Evolutionary conservation across 345 rosid species (phyloP).

Genomic region (Pistacia vera): DNA sequence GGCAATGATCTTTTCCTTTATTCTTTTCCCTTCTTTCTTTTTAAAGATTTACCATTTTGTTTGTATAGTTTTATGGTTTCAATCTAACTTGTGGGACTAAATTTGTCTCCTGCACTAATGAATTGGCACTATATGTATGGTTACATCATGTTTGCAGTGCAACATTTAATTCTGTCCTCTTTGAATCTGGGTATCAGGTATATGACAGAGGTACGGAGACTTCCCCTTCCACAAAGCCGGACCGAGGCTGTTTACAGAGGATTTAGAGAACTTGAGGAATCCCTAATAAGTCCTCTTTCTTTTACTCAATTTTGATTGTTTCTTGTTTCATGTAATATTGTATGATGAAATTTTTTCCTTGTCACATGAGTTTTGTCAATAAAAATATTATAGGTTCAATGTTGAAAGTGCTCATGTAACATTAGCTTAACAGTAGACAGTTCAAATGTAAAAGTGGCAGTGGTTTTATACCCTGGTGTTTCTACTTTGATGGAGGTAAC

Average conservation of each 20-base stretch:
- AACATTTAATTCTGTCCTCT: not conserved
- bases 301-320: slow-evolving; percentile 47
- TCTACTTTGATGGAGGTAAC: slow-evolving; percentile 91
- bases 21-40: not conserved
- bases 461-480: slow-evolving; percentile 25
- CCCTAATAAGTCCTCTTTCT: slow-evolving; percentile 67
- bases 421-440: not conserved
- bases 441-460: slow-evolving; percentile 3
- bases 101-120: not conserved
- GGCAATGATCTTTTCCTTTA: not conserved
- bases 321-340: slow-evolving; percentile 16
- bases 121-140: not conserved
- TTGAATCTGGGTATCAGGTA: slow-evolving; percentile 52
- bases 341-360: slow-evolving; percentile 1
- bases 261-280: slow-evolving; percentile 88
- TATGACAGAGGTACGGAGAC: slow-evolving; percentile 87
- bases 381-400: slow-evolving; percentile 3
- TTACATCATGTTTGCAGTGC: not conserved
- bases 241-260: slow-evolving; percentile 81
- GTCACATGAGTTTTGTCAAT: slow-evolving; percentile 14
- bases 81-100: not conserved
- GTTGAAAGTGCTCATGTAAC: slow-evolving; percentile 6
- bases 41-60: not conserved
- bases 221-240: slow-evolving; percentile 74
- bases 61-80: not conserved